Evolutionary conservation across 2,329 filamentous ascomycete species (phyloP).

Genomic region (Aschersonia sp.): DNA sequence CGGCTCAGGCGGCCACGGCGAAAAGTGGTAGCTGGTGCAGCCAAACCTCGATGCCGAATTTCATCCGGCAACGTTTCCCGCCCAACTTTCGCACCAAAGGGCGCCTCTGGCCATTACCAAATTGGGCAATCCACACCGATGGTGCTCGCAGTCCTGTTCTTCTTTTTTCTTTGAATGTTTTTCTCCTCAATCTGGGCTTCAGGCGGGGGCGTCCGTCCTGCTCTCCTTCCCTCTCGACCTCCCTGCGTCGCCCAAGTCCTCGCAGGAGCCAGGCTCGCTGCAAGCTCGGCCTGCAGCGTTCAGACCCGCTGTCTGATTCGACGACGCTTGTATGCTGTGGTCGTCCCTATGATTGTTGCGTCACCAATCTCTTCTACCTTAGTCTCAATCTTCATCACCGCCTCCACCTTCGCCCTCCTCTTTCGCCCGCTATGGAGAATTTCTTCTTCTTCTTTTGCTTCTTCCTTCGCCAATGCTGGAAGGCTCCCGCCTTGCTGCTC

Average conservation of each 20-base stretch:
- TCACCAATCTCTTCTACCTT: constrained; percentile 11
- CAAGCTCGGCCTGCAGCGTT: neutral
- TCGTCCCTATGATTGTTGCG: constrained; percentile 8
- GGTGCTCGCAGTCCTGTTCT: neutral
- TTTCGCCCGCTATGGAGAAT: constrained; percentile 11
- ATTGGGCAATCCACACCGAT: neutral
- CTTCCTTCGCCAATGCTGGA: too few relatives aligned
- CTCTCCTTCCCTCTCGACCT: too few relatives aligned
- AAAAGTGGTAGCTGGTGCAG: constrained; percentile 12
- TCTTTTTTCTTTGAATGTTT: neutral
- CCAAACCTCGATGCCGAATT: constrained; percentile 10
- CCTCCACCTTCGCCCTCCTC: constrained; percentile 9
- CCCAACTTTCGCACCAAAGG: neutral
- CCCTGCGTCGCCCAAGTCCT: too few relatives aligned
- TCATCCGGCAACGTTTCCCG: constrained; percentile 13
- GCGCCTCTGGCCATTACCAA: too few relatives aligned
- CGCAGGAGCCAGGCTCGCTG: neutral
- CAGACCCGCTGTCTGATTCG: constrained; percentile 8
- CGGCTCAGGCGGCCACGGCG: constrained; percentile 7
- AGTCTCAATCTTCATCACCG: constrained; percentile 6
- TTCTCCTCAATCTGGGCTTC: neutral
- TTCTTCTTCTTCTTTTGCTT: constrained; percentile 8
- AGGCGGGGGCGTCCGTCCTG: too few relatives aligned
- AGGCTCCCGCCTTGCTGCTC: constrained; percentile 1
- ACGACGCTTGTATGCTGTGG: constrained; percentile 14